A percentile compares a stretch with the other conserved stretches of the same genome.
These are phyloP conservation scores for Fragaria ananassa DNA, from an alignment of 306 rosid genomes.

Conservation along the genomic window DNA sequence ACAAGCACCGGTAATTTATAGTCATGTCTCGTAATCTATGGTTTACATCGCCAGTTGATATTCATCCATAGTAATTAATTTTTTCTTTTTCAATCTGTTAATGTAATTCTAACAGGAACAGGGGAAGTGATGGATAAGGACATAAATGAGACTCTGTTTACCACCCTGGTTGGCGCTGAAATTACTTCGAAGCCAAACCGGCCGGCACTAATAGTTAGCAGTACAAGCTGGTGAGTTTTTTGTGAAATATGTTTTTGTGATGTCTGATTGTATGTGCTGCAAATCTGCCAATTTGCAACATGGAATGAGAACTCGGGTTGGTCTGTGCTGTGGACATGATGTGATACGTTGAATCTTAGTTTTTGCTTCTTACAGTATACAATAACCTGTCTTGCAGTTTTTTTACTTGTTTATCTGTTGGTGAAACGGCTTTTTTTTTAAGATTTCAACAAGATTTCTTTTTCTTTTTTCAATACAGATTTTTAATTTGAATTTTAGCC, in stretches of 20 bases:
- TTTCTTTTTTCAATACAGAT: not conserved
- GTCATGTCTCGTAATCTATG: not conserved
- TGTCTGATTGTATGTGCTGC: not conserved
- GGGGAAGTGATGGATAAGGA: constrained; percentile 33
- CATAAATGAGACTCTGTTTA: constrained; percentile 55
- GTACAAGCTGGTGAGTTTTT: constrained; percentile 84
- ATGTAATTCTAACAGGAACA: constrained; percentile 32
- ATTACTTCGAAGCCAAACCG: constrained; percentile 59
- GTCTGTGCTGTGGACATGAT: not conserved
- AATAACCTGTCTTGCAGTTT: not conserved
- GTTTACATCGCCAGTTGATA: not conserved
- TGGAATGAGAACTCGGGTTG: not conserved
- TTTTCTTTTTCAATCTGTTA: not conserved
- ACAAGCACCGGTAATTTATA: constrained; percentile 51
- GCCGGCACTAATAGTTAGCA: constrained; percentile 91
- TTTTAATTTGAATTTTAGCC: not conserved
- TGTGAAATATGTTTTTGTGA: not conserved
- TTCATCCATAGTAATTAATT: not conserved
- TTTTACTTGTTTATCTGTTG: not conserved
- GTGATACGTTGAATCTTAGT: not conserved
- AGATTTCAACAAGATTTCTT: not conserved
- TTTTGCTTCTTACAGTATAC: not conserved
- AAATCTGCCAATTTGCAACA: not conserved
- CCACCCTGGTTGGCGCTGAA: constrained; percentile 42
- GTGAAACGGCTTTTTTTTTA: not conserved